A percentile compares a stretch with the other conserved stretches of the same genome.
Evolutionary conservation across 169 alveolate genomes (phyloP).

Genomic region (Theileria parva): DNA sequence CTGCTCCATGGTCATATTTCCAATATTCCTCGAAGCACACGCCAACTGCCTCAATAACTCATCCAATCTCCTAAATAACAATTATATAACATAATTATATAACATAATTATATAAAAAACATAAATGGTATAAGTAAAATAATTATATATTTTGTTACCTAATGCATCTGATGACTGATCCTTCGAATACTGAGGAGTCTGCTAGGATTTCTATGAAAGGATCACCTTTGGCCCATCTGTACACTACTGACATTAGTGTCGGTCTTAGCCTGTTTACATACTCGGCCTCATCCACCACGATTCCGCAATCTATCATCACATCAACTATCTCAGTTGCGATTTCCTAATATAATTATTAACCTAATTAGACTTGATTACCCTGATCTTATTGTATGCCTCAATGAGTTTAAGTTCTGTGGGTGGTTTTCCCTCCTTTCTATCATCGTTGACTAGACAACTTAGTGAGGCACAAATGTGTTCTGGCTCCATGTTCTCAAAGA

Average conservation of each 20-base stretch:
- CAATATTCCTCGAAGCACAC: constrained; percentile 94
- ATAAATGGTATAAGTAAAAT: neutral
- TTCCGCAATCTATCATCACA: constrained; percentile 83
- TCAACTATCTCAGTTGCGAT: constrained; percentile 82
- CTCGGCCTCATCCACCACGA: constrained; percentile 84
- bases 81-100: too few species aligned
- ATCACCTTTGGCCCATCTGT: constrained; percentile 96
- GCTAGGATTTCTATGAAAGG: constrained; percentile 91
- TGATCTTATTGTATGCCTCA: constrained; percentile 65
- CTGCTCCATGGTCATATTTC: constrained; percentile 91
- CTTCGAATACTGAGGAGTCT: constrained; percentile 94
- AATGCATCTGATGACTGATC: constrained; percentile 92
- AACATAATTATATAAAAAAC: constrained; percentile 2
- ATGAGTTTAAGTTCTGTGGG: constrained; percentile 72
- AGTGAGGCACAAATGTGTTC: constrained; percentile 92
- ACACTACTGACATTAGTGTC: constrained; percentile 90
- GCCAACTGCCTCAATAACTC: constrained; percentile 97
- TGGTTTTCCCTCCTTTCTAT: constrained; percentile 74
- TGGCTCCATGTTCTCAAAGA: constrained; percentile 89
- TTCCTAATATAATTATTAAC: constrained; percentile 39
- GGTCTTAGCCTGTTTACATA: constrained; percentile 90
- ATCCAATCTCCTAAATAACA: constrained; percentile 90
- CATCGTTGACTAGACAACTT: constrained; percentile 93
- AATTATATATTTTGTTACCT: constrained; percentile 42
- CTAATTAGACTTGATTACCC: constrained; percentile 11